These are phyloP conservation scores for Filosporella fistucella DNA, from an alignment of 495 filamentous ascomycete species.

Conservation along the genomic window DNA sequence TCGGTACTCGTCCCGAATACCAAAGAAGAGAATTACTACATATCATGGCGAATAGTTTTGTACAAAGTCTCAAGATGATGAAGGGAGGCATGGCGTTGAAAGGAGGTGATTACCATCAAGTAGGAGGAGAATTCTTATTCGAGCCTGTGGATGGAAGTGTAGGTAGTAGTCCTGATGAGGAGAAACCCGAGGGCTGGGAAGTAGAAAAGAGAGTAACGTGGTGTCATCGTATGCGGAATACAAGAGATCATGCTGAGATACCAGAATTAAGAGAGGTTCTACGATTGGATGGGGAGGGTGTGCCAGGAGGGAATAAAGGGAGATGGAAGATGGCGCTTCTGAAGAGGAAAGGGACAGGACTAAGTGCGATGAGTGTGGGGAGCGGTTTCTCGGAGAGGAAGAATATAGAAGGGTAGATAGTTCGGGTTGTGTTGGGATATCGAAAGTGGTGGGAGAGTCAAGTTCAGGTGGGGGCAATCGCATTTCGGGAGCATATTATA, in stretches of 20 bases:
- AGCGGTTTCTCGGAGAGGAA: no score
- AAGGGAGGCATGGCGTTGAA: conserved; percentile 49
- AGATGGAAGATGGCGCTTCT: conserved; percentile 35
- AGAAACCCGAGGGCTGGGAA: conserved; percentile 7
- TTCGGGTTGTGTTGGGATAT: no score
- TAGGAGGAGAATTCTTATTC: conserved; percentile 84
- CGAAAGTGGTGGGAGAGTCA: no score
- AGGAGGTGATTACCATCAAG: conserved; percentile 63
- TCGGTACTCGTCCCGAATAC: conserved; percentile 66
- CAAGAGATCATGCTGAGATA: conserved; percentile 73
- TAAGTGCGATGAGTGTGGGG: conserved; percentile 2
- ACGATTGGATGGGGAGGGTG: conserved; percentile 46
- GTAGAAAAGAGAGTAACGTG: conserved; percentile 61
- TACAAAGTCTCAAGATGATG: conserved; percentile 53
- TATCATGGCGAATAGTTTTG: conserved; percentile 41
- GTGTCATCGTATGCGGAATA: conserved; percentile 82
- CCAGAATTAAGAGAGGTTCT: conserved; percentile 56
- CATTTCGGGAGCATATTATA: no score
- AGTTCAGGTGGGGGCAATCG: no score
- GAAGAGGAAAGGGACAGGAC: conserved; percentile 33
- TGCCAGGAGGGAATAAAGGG: conserved; percentile 33
- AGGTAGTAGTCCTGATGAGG: not conserved
- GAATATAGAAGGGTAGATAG: no score
- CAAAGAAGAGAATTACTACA: conserved; percentile 45
- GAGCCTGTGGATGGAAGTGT: conserved; percentile 38